These are phyloP conservation scores for Suhomyces vadensis DNA, from an alignment of 805 yeast species.

Conservation along the genomic window DNA sequence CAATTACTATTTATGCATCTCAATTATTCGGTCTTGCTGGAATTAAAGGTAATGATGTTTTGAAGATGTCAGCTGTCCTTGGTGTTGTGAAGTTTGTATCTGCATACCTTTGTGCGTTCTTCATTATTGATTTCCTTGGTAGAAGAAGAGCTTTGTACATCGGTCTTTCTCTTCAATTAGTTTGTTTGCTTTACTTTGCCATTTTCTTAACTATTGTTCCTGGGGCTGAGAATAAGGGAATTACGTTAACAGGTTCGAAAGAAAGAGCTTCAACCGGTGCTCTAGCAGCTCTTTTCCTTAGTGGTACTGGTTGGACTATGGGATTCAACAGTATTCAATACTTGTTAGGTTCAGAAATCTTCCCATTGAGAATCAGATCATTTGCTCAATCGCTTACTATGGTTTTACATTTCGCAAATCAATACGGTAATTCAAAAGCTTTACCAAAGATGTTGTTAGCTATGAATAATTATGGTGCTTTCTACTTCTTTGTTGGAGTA, in stretches of 20 bases:
- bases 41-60: constrained; percentile 18
- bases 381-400: constrained; percentile 25
- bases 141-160: constrained; percentile 22
- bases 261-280: constrained; percentile 20
- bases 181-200: constrained; percentile 22
- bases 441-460: constrained; percentile 25
- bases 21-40: constrained; percentile 24
- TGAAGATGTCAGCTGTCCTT: constrained; percentile 26
- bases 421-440: constrained; percentile 29
- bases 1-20: constrained; percentile 25
- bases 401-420: constrained; percentile 30
- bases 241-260: constrained; percentile 15
- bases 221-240: constrained; percentile 15
- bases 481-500: constrained; percentile 24
- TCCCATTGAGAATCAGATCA: constrained; percentile 25
- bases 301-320: constrained; percentile 27
- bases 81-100: constrained; percentile 26
- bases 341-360: constrained; percentile 26
- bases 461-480: constrained; percentile 23
- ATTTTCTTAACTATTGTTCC: constrained; percentile 25
- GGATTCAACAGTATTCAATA: constrained; percentile 27
- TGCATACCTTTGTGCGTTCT: constrained; percentile 25
- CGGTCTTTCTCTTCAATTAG: constrained; percentile 21
- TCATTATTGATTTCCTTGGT: constrained; percentile 25
- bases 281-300: constrained; percentile 24